Evolutionary conservation across 176 grass and related monocot genomes (phyloP), one percentile per base, ranked within the genome.

Genomic region (Carex littledalei): DNA sequence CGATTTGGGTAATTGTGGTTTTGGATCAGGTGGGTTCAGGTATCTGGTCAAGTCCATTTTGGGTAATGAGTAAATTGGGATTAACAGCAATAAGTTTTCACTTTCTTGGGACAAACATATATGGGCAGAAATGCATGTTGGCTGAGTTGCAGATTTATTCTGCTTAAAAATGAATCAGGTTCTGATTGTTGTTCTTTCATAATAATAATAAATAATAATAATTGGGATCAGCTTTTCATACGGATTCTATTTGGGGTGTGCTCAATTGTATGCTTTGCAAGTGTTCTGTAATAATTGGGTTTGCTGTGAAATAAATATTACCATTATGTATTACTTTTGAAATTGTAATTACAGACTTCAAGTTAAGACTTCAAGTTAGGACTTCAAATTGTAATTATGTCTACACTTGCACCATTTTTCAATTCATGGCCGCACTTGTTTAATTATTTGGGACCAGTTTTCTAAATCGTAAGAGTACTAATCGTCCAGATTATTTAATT

Each of bases 141-240:
- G 21, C 26, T 15, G 5, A 53, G 8, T 29, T 15, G 20, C 13
- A 76, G 49, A 26, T 31, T 54, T 0, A 53, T 76, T 31, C 9
- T 76, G 39, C n/a, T 54, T 29, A 13, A 50, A 7, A 8, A 54
- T 77, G 21, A 2, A 13, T 55, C 18, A 1, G 13, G 49, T 77
- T 77, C 73, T 77, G 49, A 15, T 53, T 53, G 45, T 77, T 77
- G 5, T 55, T 77, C 4, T 77, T 52, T 77, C 49, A 77, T 77
- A 54, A 32, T 32, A 53, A 31, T 49, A 54, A 31, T 29, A 17
- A 29, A 31, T 49, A 54, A 31, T 29, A 17, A 17, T 29, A 17
- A 54, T 16, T 55, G 73, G 11, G 8, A 4, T 53, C 3, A 69
- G 13, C 1, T 37, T 37, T 37, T 34, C 13, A 17, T 37, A 34